Conservation (phyloP, 1,284 basidiomycete species). For the Ustilago vetiveriae region DNA sequence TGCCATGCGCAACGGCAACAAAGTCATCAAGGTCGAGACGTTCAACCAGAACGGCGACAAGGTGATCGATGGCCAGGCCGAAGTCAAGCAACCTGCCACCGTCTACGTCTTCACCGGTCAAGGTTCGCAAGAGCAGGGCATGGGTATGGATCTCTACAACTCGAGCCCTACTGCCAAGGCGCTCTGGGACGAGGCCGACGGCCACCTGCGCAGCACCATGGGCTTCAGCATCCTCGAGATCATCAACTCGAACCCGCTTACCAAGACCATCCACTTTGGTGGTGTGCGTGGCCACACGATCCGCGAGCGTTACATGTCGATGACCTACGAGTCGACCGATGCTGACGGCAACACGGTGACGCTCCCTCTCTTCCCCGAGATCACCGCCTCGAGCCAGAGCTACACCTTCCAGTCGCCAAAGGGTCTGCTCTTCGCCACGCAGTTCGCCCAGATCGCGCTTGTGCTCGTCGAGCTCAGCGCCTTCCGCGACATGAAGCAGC, state of each 20-base stretch:
- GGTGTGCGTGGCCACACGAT: conserved; percentile 98
- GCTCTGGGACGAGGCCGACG: conserved; percentile 96
- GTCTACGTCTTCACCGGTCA: conserved; percentile 99
- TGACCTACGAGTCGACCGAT: conserved; percentile 90
- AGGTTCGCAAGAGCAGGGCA: conserved; percentile 96
- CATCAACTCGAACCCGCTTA: conserved; percentile 61
- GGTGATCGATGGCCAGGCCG: conserved; percentile 89
- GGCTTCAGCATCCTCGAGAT: conserved; percentile 97
- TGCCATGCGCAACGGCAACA: conserved; percentile 67
- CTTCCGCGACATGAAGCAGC: conserved; percentile 96
- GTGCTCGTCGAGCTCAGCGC: conserved; percentile 97
- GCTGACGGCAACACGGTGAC: conserved; percentile 80
- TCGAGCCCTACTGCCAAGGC: conserved; percentile 89
- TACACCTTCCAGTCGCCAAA: conserved; percentile 97
- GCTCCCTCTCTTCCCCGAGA: conserved; percentile 63
- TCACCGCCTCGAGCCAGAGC: conserved; percentile 56
- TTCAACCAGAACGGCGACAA: conserved; percentile 86
- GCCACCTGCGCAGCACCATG: conserved; percentile 90
- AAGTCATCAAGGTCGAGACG: conserved; percentile 90
- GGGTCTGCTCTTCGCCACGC: conserved; percentile 94
- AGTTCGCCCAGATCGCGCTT: conserved; percentile 93
- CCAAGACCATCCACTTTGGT: conserved; percentile 94
- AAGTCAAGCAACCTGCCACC: conserved; percentile 83
- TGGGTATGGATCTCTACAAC: conserved; percentile 99
- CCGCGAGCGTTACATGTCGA: conserved; percentile 97